Evolutionary conservation across 371 early-diverging fungal species (phyloP), one percentile per base, ranked within the genome.

Genomic region (Mucor sp.): DNA sequence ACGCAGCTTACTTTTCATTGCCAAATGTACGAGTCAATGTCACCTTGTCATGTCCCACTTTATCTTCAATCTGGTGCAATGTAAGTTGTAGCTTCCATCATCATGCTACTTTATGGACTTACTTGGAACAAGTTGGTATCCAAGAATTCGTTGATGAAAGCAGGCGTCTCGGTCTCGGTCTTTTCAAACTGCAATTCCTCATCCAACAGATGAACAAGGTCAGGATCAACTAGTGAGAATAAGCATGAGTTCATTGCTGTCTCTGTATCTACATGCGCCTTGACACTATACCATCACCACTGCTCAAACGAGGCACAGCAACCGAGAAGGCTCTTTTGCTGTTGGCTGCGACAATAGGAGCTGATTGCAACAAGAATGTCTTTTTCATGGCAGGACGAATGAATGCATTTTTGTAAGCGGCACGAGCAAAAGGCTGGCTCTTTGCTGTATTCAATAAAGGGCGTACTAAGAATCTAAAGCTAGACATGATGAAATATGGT

Each of bases 141-240:
- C 65, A 88, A 74, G 19, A 94, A 96, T 33, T 84, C 81, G 69
- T 87, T 82, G 62, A 94, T 71, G 74, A 89, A 93, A 23, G 68
- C 65, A 43, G 72, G 72, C 21, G 55, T 9, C 44, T 68, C 68
- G 63, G 66, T 62, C 27, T 88, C 86, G 23, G 71, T 67, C 58
- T 80, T 85, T 80, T 95, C 96, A 77, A 89, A 93, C 59, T 86
- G 79, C 58, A 90, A 74, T 84, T 94, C 95, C 25, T 84, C 84
- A 56, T 79, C 75, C 48, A 95, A 80, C 57, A 81, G 82, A 69
- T 86, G 84, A 39, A 84, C 72, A 37, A 92, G 80, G 19, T 89
- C 89, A 65, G 79, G 74, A 72, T 91, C 91, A 27, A 76, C 76
- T 85, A 60, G 1, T n/a, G 1, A 17, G 19, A 2, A 25, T 44